phyloP scores from a whole-genome alignment of 805 yeast genomes.

The Ogataea minuta region DNA sequence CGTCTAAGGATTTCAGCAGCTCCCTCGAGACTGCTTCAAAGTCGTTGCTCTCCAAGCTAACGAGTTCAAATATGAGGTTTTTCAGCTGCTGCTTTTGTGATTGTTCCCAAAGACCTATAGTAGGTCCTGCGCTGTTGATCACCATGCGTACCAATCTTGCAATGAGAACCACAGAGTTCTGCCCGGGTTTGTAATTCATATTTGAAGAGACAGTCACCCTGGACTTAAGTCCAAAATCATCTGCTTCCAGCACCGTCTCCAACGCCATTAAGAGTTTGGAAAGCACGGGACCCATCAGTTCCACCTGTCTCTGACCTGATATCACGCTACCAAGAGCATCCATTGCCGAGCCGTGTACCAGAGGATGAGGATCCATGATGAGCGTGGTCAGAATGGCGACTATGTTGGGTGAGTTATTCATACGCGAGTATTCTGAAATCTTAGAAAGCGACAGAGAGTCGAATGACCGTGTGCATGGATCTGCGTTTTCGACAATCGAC shows the following conservation, averaged over 20 bases:
- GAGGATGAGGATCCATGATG: conserved; percentile 78
- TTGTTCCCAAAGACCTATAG: conserved; percentile 35
- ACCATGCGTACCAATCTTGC: conserved; percentile 44
- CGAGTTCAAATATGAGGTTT: conserved; percentile 39
- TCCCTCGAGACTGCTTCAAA: conserved; percentile 38
- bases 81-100: conserved; percentile 33
- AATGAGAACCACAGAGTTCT: conserved; percentile 43
- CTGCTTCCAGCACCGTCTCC: conserved; percentile 40
- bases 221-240: conserved; percentile 49
- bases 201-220: conserved; percentile 46
- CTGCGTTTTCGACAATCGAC: conserved; percentile 59
- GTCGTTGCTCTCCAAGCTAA: conserved; percentile 33
- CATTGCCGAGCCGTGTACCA: conserved; percentile 73
- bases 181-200: conserved; percentile 41
- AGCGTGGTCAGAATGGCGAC: conserved; percentile 59
- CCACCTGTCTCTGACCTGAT: conserved; percentile 44
- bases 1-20: conserved; percentile 42
- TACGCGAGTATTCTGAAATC: conserved; percentile 26
- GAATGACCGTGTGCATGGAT: conserved; percentile 65
- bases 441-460: conserved; percentile 44
- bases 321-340: conserved; percentile 56
- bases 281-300: conserved; percentile 34
- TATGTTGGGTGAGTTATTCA: conserved; percentile 42
- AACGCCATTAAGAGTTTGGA: conserved; percentile 42
- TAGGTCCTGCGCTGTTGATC: conserved; percentile 59